Percentiles rank a stretch among this genome's conserved stretches.
These are phyloP conservation scores for Ascochyta clinopodiicola DNA, from an alignment of 2,329 filamentous ascomycete genomes.

Conservation along the genomic window DNA sequence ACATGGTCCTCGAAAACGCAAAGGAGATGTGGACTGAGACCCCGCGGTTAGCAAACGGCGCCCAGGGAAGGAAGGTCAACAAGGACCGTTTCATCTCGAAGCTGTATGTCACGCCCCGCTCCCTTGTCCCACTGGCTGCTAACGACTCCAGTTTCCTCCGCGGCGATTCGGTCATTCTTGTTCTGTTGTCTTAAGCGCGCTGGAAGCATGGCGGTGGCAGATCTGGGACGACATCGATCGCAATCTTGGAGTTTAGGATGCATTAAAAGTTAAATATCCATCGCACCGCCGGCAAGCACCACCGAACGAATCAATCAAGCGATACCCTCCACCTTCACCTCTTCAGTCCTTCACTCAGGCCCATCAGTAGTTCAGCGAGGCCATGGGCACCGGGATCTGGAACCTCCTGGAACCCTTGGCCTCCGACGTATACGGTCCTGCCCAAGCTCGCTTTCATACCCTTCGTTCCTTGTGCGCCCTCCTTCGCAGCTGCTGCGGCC, in stretches of 20 bases:
- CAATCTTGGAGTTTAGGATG: conserved; percentile 35
- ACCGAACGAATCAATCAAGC: conserved; percentile 39
- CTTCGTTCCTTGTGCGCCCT: conserved; percentile 83
- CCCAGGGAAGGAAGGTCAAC: conserved; percentile 89
- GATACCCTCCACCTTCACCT: conserved; percentile 39
- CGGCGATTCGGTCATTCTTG: conserved; percentile 87
- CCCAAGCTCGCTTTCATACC: conserved; percentile 91
- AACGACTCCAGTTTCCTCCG: conserved; percentile 71
- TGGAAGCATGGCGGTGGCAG: conserved; percentile 19
- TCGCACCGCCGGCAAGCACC: conserved; percentile 30
- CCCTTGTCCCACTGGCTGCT: conserved; percentile 10
- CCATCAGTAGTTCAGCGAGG: conserved; percentile 83
- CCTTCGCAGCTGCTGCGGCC: conserved; percentile 76
- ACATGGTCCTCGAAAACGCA: conserved; percentile 97
- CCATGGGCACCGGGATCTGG: conserved; percentile 79
- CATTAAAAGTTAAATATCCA: conserved; percentile 45
- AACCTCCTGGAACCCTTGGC: conserved; percentile 73
- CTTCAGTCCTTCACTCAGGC: conserved; percentile 67
- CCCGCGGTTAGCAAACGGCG: conserved; percentile 79
- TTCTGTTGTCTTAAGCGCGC: conserved; percentile 72
- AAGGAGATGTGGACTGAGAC: conserved; percentile 99
- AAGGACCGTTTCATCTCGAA: conserved; percentile 99
- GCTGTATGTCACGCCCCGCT: conserved; percentile 68
- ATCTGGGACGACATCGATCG: conserved; percentile 20
- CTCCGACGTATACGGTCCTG: conserved; percentile 79